Conservation (phyloP, 176 grass and related monocot species). For the Dactylis glomerata region DNA sequence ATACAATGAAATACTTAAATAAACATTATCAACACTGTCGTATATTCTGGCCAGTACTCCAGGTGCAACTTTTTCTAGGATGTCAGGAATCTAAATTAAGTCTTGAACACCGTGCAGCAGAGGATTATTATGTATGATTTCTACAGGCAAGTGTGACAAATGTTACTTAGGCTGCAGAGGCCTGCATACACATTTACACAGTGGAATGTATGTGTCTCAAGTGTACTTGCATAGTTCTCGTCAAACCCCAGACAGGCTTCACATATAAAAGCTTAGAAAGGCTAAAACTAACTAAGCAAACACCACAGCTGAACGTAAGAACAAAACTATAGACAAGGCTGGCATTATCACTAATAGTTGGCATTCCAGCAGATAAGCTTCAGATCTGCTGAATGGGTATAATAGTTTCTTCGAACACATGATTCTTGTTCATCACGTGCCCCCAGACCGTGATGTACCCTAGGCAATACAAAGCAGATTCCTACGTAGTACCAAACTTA, state of each 20-base stretch:
- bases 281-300: not conserved
- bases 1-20: not conserved
- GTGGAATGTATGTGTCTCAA: not conserved
- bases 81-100: not conserved
- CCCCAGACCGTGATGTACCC: slow-evolving; percentile 27
- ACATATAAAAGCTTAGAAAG: not conserved
- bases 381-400: slow-evolving; percentile 35
- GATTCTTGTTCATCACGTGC: slow-evolving; percentile 15
- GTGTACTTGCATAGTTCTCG: not conserved
- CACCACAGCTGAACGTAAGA: not conserved
- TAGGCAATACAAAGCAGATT: slow-evolving; percentile 33
- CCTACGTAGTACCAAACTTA: slow-evolving; percentile 20
- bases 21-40: not conserved
- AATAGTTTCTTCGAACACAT: slow-evolving; percentile 38
- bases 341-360: slow-evolving; percentile 19
- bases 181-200: not conserved
- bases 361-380: slow-evolving; percentile 48
- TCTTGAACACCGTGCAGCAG: not conserved
- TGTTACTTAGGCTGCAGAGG: not conserved
- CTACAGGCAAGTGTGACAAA: too few relatives aligned
- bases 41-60: not conserved
- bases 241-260: not conserved
- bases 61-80: not conserved
- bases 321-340: not conserved
- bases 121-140: not conserved